Evolutionary conservation across 2,329 filamentous ascomycete species (phyloP), one percentile per base, ranked within the genome.

Genomic region (Epicoccum sorghinum): DNA sequence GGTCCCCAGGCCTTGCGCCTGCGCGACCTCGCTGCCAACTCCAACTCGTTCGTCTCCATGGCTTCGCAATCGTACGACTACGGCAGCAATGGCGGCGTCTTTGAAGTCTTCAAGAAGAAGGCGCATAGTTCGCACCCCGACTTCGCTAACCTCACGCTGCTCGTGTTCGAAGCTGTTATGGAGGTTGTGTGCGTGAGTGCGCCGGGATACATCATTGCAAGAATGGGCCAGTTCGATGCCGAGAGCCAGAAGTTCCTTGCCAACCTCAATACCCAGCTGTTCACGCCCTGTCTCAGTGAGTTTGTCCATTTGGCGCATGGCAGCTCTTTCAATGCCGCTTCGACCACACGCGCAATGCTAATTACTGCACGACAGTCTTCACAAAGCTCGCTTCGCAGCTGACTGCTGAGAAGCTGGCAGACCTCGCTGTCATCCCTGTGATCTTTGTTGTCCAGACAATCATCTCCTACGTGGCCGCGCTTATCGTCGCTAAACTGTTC

Each of bases 181-280:
- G 92, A 97, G 72, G 93, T 98, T 23, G 89, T 99, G 44, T 98
- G 93, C 72, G 93, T 99, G 73, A 93, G 90, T 74, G 78, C 97
- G 64, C 95, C 95, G 0, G 95, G 95, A 25, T 99, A 97, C 77
- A 89, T 99, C 60, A 87, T 97, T 48, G 95, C 95, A 10, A 83
- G 89, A 35, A 83, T 91, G 66, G 95, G 95, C 72, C 90, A 96
- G 78, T 98, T 99, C 76, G 91, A 96, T 76, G 91, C 91, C 60
- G 92, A 96, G 46, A 90, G 93, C 74, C 95, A 99, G 75, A 98
- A 97, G 77, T 96, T 99, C 71, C 82, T 97, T 45, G 93, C 95
- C 48, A 97, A 99, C 71, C 82, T 99, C 64, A 99, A 99, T 75
- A 92, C 97, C 55, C 90, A 90, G 79, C 83, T 99, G 37, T 99